Base-by-base conservation (phyloP, 345 rosid species). In the Sisymbrium irio region DNA sequence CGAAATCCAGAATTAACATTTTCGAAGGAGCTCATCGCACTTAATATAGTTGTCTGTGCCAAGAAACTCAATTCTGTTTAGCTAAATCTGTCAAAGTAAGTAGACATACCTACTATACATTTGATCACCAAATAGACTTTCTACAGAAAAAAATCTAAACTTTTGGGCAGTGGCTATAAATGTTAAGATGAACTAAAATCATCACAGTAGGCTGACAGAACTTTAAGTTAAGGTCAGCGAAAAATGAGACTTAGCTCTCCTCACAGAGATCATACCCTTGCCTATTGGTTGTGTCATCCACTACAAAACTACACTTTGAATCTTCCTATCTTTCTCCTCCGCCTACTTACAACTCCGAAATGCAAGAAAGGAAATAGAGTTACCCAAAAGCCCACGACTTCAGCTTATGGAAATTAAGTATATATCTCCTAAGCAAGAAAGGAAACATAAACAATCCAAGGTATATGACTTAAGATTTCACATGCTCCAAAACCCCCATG, bases 281-380 rank as follows among this genome's bases (percentile, higher is more conserved):
- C 19, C 20, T 55, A 55, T 7, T 30, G 59, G 37, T 13, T 28
- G 11, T 55, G 19, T 30, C 39, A 18, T 49, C 28, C 54, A 47
- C 28, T 49, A 49, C 28, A 9, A 47, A 47, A 9, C 53, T 47
- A 12, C 25, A 46, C 7, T 46, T 46, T n/a, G 47, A 42, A 46
- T 46, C 25, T 12, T 46, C 53, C 12, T 54, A 19, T 22, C 22
- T 33, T 36, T 22, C 22, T 66, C 36, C 7, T 20, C 10, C 14
- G 55, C 30, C 47, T 67, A 67, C 17, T 67, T 25, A 53, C 50
- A 51, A 53, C 40, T 17, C 28, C 51, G 37, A 37, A 53, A 67
- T 15, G 27, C 41, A 28, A 10, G 13, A 40, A 67, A 12, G 5
- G 22, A 53, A 3, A 6, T 15, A 67, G 20, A 10, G 7, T 49